These are phyloP conservation scores for Dipteronia dyeriana DNA, from an alignment of 345 rosid genomes.

Conservation along the genomic window DNA sequence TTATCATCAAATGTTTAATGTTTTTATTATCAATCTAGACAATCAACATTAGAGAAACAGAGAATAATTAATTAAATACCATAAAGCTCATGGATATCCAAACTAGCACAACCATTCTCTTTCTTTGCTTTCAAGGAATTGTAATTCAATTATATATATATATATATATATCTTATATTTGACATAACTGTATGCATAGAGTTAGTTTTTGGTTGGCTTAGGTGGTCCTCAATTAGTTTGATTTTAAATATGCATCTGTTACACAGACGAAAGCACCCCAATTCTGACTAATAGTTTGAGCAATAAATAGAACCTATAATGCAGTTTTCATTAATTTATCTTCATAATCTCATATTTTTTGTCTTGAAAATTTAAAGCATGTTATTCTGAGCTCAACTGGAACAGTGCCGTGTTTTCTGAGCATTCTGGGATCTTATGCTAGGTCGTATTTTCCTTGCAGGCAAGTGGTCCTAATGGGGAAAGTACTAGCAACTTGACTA, in stretches of 20 bases:
- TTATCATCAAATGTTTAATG: neutral
- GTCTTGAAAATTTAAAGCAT: neutral
- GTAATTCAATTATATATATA: neutral
- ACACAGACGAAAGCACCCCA: neutral
- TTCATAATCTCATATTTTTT: conserved; percentile 2
- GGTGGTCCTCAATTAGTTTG: neutral
- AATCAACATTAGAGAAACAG: neutral
- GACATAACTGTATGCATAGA: neutral
- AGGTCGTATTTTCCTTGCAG: conserved; percentile 46
- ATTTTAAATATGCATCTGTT: conserved; percentile 2
- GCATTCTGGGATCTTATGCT: conserved; percentile 22
- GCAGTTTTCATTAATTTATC: conserved; percentile 5
- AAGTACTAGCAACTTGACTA: conserved; percentile 71
- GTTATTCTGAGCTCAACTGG: neutral
- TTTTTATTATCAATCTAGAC: neutral
- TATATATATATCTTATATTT: neutral
- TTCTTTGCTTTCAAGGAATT: neutral
- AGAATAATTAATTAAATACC: neutral
- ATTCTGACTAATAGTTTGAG: neutral
- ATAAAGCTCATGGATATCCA: neutral
- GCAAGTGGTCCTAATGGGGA: conserved; percentile 94
- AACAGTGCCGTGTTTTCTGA: neutral
- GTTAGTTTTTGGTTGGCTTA: neutral
- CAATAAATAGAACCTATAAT: neutral
- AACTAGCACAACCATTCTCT: neutral